Conservation (phyloP, 169 alveolate species). For the Ichthyophthirius multifiliis region DNA sequence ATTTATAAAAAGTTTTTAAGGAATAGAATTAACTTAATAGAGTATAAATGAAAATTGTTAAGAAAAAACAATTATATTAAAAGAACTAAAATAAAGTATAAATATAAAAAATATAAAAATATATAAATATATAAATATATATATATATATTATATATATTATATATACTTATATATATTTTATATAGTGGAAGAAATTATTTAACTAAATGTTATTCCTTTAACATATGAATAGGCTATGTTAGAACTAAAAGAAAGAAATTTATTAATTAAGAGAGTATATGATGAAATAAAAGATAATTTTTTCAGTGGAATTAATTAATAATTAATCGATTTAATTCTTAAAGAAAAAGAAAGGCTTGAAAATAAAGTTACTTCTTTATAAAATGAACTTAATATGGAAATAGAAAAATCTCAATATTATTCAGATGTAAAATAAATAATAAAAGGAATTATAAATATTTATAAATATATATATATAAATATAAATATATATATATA, state of each 20-base stretch:
- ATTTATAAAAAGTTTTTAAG: not conserved
- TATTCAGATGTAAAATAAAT: conserved; percentile 5
- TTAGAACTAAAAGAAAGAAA: not conserved
- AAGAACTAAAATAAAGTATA: not conserved
- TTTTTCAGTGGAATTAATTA: not conserved
- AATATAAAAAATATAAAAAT: not conserved
- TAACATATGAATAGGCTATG: not conserved
- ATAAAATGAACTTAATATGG: not conserved
- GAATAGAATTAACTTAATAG: not conserved
- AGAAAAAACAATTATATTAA: not conserved
- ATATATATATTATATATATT: too few relatives aligned
- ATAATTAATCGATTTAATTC: not conserved
- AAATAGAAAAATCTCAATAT: not conserved
- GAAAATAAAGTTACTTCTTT: not conserved
- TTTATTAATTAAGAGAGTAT: not conserved
- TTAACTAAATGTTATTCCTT: not conserved
- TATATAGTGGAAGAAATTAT: not conserved
- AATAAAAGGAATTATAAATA: too few relatives aligned
- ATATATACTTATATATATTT: too few relatives aligned
- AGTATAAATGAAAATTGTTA: not conserved
- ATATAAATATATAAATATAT: not conserved
- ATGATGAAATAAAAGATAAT: not conserved
- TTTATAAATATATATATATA: too few relatives aligned
- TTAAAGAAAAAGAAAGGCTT: not conserved
- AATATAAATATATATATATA: too few relatives aligned